phyloP scores from a whole-genome alignment of 441 rosid species.

The Pelargonium hybrid region DNA sequence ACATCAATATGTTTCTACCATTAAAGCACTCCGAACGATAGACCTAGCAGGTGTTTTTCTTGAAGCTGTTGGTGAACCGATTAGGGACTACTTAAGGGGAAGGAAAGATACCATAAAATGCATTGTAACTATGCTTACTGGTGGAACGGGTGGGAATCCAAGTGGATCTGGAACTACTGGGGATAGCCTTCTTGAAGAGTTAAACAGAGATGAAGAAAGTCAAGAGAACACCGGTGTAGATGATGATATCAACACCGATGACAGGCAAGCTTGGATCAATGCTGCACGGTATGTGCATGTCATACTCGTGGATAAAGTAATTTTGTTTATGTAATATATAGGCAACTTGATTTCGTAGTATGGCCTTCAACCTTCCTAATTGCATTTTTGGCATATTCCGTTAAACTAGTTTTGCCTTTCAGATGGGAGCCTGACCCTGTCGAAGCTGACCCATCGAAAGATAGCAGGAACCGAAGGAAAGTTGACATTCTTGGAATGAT shows the following conservation, averaged over 20 bases:
- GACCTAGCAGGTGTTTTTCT: constrained; percentile 92
- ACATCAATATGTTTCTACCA: constrained; percentile 93
- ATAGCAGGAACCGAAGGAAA: constrained; percentile 71
- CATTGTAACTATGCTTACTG: constrained; percentile 96
- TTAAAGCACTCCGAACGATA: constrained; percentile 86
- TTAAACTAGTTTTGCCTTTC: constrained; percentile 22
- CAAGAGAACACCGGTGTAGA: constrained; percentile 59
- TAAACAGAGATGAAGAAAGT: constrained; percentile 81
- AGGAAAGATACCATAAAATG: constrained; percentile 93
- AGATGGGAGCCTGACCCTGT: constrained; percentile 98
- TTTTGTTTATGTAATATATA: constrained; percentile 6
- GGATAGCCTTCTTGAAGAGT: constrained; percentile 96
- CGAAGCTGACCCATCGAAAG: constrained; percentile 82
- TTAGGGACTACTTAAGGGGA: constrained; percentile 82
- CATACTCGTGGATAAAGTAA: not conserved
- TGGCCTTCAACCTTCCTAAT: constrained; percentile 9
- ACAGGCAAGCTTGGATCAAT: constrained; percentile 79
- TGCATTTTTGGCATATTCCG: constrained; percentile 13
- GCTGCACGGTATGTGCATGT: constrained; percentile 44
- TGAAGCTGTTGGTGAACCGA: constrained; percentile 94
- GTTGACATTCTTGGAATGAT: constrained; percentile 90
- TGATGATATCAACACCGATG: constrained; percentile 74
- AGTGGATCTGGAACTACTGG: constrained; percentile 75
- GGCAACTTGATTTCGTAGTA: not conserved
- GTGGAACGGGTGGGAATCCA: constrained; percentile 73